Base-by-base conservation (phyloP, 2,329 filamentous ascomycete genomes). In the Epichloe sylvatica region DNA sequence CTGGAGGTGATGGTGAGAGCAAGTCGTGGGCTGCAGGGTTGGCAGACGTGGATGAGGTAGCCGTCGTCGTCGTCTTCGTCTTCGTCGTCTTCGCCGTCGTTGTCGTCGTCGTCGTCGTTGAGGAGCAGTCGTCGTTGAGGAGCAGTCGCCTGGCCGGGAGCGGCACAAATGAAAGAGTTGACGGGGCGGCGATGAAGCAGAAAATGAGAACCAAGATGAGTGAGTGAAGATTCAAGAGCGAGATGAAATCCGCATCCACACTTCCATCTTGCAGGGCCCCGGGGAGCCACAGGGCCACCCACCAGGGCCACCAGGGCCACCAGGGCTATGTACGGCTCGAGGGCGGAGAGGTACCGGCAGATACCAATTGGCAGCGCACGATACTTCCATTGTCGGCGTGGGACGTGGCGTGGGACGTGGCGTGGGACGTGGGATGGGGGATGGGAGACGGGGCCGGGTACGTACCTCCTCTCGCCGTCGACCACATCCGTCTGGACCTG, bases 171-270 rank as follows among this genome's bases (percentile, higher is more conserved):
- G 17, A 19, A n/a, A 15, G 34, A 25, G 48, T 35, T 45, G 50
- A 30, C 30, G 30, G 12, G 23, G 45, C 33, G 49, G 36, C 45
- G 41, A 45, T 36, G 41, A 50, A 21, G 48, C 39, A 48, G 47
- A 52, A 49, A 45, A 49, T 43, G 45, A 46, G 49, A 53, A 50
- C 51, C 53, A 52, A 51, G 49, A 39, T 51, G 52, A 51, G 52
- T 52, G 52, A 56, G 51, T 56, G 55, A 59, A 59, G 57, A 59
- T 57, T 57, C 53, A 54, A 56, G 54, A 56, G 54, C 50, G 54
- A 57, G 54, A 56, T 56, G 54, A 56, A 57, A 54, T 55, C 55
- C 53, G 53, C 52, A 52, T 50, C 53, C 30, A 23, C 30, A 51
- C 34, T 33, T 38, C 38, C 49, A 50, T 43, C 39, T 46, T 45